A percentile compares a stretch with the other conserved stretches of the same genome.
Conservation (phyloP, 805 yeast species). For the Groenewaldozyma salmanticensis region DNA sequence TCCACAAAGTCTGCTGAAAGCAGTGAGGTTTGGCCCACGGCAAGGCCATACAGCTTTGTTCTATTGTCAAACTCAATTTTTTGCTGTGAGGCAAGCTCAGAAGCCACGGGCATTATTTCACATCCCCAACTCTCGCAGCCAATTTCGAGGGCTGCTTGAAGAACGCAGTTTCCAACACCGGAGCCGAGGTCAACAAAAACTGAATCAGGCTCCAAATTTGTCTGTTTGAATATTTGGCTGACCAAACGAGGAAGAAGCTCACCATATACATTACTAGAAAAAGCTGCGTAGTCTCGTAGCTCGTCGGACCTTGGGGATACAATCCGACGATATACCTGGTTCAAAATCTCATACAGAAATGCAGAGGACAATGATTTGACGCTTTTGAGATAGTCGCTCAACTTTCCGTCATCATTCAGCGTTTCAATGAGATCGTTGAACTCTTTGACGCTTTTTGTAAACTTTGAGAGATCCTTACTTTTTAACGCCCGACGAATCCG, state of each 20-base stretch:
- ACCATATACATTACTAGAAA: slow-evolving; percentile 86
- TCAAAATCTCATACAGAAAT: slow-evolving; percentile 57
- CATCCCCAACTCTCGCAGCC: slow-evolving; percentile 84
- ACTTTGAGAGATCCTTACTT: slow-evolving; percentile 22
- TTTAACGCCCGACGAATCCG: slow-evolving; percentile 22
- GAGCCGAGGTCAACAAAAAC: slow-evolving; percentile 85
- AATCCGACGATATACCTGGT: slow-evolving; percentile 64
- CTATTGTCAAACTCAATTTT: slow-evolving; percentile 47
- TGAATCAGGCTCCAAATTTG: slow-evolving; percentile 42
- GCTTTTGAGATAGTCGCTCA: slow-evolving; percentile 25
- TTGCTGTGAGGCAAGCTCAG: slow-evolving; percentile 56
- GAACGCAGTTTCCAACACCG: slow-evolving; percentile 87
- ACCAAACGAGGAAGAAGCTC: slow-evolving; percentile 75
- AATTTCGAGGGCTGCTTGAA: slow-evolving; percentile 80
- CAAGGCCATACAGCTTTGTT: slow-evolving; percentile 53
- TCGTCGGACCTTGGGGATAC: slow-evolving; percentile 65
- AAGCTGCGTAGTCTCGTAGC: slow-evolving; percentile 67
- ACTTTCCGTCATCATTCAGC: slow-evolving; percentile 28
- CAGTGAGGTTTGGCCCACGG: slow-evolving; percentile 45
- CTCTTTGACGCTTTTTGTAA: slow-evolving; percentile 30
- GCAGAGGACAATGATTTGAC: slow-evolving; percentile 12
- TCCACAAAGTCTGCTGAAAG: slow-evolving; percentile 65
- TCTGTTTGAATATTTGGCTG: slow-evolving; percentile 52
- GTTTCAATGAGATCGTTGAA: slow-evolving; percentile 35
- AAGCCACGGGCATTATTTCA: slow-evolving; percentile 81